Evolutionary conservation across 257 asterid species (phyloP), one percentile per base, ranked within the genome.

Genomic region (Nicotiana tomentosiformis): DNA sequence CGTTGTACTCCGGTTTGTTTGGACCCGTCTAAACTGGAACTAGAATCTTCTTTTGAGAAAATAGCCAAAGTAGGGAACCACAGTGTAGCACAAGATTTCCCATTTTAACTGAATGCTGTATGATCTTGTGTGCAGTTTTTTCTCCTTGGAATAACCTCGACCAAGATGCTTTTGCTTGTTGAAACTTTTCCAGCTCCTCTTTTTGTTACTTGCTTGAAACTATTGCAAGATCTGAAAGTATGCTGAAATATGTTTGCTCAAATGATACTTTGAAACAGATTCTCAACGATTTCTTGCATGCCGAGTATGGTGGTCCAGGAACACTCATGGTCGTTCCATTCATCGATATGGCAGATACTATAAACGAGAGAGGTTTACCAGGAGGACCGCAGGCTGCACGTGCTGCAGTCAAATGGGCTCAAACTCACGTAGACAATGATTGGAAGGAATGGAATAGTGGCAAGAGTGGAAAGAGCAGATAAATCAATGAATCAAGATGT

Each of bases 321-420:
- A 93, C 98, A 10, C 90, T 95, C 55, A 78, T 95, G 91, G 98
- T 95, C 8, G 66, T 83, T 32, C 98, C 98, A 9, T 95, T 95
- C 89, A 85, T 93, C 12, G 98, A 95, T 84, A 95, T 93, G 98
- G 98, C 97, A 12, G 96, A 95, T 84, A 89, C 98, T 62, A 60
- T 95, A 62, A 92, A 89, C 37, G 98, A 95, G 81, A 90, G 88
- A 56, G 98, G 96, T 65, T 90, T 95, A 80, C 98, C 98, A 0
- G 98, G 98, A 72, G 98, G 93, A 65, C 98, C 98, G 14, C 97
- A 95, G 80, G 98, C 98, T 77, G 97, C 98, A n/a, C 88, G 98
- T 29, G 92, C 91, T 65, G 97, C 98, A 12, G 90, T 95, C 11
- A 92, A 92, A 87, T 95, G 98, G 98, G 98, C 98, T 26, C 95